A percentile compares a stretch with the other conserved stretches of the same genome.
Evolutionary conservation across 352 stramenopile species (phyloP).

Genomic region (Globisporangium spinosum): DNA sequence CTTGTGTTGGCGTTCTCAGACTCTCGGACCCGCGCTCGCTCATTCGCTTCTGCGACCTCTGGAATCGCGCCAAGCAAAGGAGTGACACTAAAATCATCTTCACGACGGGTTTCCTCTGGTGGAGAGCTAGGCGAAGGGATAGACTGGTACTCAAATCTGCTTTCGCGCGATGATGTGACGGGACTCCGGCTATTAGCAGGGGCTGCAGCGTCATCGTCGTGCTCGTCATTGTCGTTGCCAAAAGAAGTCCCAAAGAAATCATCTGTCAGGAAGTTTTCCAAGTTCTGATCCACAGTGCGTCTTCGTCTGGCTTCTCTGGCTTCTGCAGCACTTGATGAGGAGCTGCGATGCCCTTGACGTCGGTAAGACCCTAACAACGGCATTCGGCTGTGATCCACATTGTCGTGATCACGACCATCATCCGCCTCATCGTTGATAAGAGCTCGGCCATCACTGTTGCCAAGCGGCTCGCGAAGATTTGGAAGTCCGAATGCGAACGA

Average conservation of each 20-base stretch:
- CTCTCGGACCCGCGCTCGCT: slow-evolving; percentile 19
- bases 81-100: slow-evolving; percentile 6
- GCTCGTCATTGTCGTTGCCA: slow-evolving; percentile 19
- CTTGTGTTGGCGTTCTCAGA: slow-evolving; percentile 15
- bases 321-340: slow-evolving; percentile 19
- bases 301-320: slow-evolving; percentile 22
- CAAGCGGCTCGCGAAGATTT: slow-evolving; percentile 26
- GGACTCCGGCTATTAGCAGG: slow-evolving; percentile 18
- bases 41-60: slow-evolving; percentile 61
- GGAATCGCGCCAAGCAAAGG: slow-evolving; percentile 46
- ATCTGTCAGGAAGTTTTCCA: slow-evolving; percentile 51
- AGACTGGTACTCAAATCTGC: slow-evolving; percentile 11
- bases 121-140: slow-evolving; percentile 27
- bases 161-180: not conserved
- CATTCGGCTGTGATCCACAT: slow-evolving; percentile 53
- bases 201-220: slow-evolving; percentile 21
- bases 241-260: slow-evolving; percentile 73
- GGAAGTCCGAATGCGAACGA: slow-evolving; percentile 36
- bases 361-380: slow-evolving; percentile 49
- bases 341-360: slow-evolving; percentile 19
- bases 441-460: slow-evolving; percentile 17
- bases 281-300: slow-evolving; percentile 30
- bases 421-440: slow-evolving; percentile 32
- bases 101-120: slow-evolving; percentile 10
- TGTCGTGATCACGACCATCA: slow-evolving; percentile 20